phyloP scores from a whole-genome alignment of 208 protist species.

The Crithidia expoeki region DNA sequence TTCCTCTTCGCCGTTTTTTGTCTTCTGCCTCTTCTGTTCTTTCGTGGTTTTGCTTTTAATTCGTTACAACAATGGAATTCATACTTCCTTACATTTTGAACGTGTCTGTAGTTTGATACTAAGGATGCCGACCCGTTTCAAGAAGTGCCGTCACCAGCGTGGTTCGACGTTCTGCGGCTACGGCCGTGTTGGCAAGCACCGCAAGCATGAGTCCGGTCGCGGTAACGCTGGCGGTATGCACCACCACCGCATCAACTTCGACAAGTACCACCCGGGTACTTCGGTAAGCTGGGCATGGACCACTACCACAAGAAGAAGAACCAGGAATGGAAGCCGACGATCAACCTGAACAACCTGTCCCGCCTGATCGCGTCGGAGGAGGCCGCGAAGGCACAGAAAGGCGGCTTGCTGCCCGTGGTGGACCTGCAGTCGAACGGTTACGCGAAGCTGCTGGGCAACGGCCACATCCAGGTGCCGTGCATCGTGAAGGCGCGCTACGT shows the following conservation, averaged over 20 bases:
- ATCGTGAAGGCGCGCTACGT: slow-evolving; percentile 99
- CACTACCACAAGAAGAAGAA: slow-evolving; percentile 96
- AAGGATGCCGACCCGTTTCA: slow-evolving; percentile 90
- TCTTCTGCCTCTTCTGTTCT: too few species aligned
- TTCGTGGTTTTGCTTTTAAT: too few species aligned
- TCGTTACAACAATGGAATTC: too few species aligned
- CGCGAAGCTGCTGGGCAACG: slow-evolving; percentile 99
- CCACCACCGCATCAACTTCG: slow-evolving; percentile 99
- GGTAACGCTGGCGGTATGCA: slow-evolving; percentile 99
- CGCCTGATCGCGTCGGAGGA: slow-evolving; percentile 96
- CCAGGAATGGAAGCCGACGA: slow-evolving; percentile 94
- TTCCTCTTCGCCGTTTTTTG: too few species aligned
- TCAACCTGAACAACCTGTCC: slow-evolving; percentile 99
- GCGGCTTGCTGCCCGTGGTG: slow-evolving; percentile 97
- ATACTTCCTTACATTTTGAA: slow-evolving; percentile 10
- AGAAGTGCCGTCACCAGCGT: slow-evolving; percentile 93
- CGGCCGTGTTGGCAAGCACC: slow-evolving; percentile 98
- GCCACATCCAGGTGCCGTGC: slow-evolving; percentile 97
- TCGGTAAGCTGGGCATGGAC: slow-evolving; percentile 99
- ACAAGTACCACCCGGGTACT: slow-evolving; percentile 99
- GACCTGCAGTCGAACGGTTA: slow-evolving; percentile 97
- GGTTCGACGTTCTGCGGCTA: slow-evolving; percentile 93
- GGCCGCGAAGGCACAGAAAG: slow-evolving; percentile 76
- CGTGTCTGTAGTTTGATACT: too few species aligned
- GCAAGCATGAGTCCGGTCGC: slow-evolving; percentile 99